Conservation (phyloP, 805 yeast species). For the Metschnikowia picachoensis region DNA sequence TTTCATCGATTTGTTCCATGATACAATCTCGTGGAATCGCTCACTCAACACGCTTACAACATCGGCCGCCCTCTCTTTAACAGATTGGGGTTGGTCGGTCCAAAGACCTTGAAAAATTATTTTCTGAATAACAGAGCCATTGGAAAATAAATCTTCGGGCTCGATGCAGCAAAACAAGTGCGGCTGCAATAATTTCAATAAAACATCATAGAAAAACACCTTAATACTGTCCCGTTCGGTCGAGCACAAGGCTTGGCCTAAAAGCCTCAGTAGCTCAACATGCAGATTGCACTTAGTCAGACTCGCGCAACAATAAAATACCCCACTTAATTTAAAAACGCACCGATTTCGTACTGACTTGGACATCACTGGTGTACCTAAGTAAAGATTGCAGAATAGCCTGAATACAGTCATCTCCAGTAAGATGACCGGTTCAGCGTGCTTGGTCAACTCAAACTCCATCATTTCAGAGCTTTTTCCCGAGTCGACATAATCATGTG, state of each 20-base stretch:
- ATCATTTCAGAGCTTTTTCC: neutral
- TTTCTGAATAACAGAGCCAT: conserved; percentile 13
- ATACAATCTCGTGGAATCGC: conserved; percentile 12
- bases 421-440: conserved; percentile 4
- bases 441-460: conserved; percentile 1
- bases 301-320: conserved; percentile 14
- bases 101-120: conserved; percentile 16
- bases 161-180: conserved; percentile 16
- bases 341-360: conserved; percentile 6
- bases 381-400: conserved; percentile 15
- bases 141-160: conserved; percentile 14
- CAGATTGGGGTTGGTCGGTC: conserved; percentile 13
- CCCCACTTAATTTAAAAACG: conserved; percentile 8
- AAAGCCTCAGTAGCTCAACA: conserved; percentile 10
- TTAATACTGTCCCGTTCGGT: conserved; percentile 12
- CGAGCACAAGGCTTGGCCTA: conserved; percentile 10
- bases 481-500: neutral
- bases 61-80: conserved; percentile 11
- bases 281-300: conserved; percentile 12
- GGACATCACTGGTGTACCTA: conserved; percentile 13
- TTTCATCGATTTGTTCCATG: conserved; percentile 15
- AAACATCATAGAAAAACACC: conserved; percentile 15
- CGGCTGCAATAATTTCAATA: conserved; percentile 10
- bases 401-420: conserved; percentile 9
- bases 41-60: conserved; percentile 10